phyloP scores from a whole-genome alignment of 106 monocot genomes.

The Allium fistulosum region DNA sequence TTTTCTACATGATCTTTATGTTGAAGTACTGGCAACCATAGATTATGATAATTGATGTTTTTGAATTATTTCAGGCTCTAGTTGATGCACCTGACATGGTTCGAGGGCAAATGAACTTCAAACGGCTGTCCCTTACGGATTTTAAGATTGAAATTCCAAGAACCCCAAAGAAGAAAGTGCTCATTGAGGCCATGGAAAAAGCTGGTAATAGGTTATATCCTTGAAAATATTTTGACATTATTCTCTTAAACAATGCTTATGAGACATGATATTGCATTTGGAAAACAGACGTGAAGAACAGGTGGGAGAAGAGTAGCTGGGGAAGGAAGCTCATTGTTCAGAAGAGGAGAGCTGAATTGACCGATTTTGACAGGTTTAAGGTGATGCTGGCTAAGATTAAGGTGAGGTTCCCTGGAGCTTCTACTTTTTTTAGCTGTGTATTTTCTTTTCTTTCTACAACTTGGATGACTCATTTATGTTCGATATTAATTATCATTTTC shows the following conservation, averaged over 20 bases:
- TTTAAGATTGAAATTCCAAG: slow-evolving; percentile 86
- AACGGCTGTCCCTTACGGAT: slow-evolving; percentile 80
- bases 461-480: neutral
- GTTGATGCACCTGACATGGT: slow-evolving; percentile 92
- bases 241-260: no score
- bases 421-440: neutral
- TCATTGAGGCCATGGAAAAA: slow-evolving; percentile 74
- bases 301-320: slow-evolving; percentile 65
- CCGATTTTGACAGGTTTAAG: slow-evolving; percentile 64
- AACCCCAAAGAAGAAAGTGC: slow-evolving; percentile 68
- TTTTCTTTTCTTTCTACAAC: neutral
- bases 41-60: no score
- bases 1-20: no score
- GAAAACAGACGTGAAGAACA: slow-evolving; percentile 57
- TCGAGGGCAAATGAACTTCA: slow-evolving; percentile 76
- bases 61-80: slow-evolving; percentile 34
- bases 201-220: slow-evolving; percentile 31
- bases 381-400: slow-evolving; percentile 68
- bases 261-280: no score
- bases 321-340: slow-evolving; percentile 67
- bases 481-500: neutral
- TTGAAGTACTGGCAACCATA: no score
- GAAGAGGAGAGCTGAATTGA: slow-evolving; percentile 53
- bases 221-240: no score
- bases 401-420: slow-evolving; percentile 9